phyloP scores from a whole-genome alignment of 2,329 filamentous ascomycete genomes.

The Trichoderma sp. region DNA sequence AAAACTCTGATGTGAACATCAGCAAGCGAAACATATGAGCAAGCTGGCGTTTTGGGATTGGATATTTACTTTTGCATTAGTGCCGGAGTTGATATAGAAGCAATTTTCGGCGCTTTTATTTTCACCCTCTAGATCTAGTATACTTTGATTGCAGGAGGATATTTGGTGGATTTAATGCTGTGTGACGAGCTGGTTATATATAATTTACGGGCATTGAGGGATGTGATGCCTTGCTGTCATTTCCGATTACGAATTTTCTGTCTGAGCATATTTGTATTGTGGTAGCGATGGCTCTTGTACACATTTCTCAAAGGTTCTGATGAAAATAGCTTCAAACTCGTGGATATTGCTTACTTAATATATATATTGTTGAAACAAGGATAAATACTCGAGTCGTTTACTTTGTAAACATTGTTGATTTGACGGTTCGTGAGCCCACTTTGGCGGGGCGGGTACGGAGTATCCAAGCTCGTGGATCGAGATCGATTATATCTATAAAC shows the following conservation, averaged over 20 bases:
- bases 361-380: not conserved
- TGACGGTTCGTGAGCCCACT: not conserved
- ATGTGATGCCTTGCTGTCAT: not conserved
- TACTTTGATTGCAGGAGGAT: not conserved
- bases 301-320: not conserved
- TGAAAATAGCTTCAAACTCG: not conserved
- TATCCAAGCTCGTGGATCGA: not conserved
- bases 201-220: not conserved
- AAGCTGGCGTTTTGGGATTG: conserved; percentile 18
- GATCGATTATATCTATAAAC: not conserved
- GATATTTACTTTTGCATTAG: conserved; percentile 6
- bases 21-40: conserved; percentile 5
- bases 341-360: not conserved
- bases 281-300: not conserved
- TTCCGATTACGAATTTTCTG: not conserved
- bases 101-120: not conserved
- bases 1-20: not conserved
- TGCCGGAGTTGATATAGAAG: conserved; percentile 22
- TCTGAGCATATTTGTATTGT: not conserved
- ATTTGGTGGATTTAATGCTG: not conserved
- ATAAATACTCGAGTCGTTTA: not conserved
- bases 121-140: not conserved
- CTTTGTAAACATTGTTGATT: not conserved
- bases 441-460: not conserved
- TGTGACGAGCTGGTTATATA: not conserved